Percentiles rank a stretch among this genome's conserved stretches.
Conservation (phyloP, 768 basidiomycete genomes). For the Boletus speciosus region DNA sequence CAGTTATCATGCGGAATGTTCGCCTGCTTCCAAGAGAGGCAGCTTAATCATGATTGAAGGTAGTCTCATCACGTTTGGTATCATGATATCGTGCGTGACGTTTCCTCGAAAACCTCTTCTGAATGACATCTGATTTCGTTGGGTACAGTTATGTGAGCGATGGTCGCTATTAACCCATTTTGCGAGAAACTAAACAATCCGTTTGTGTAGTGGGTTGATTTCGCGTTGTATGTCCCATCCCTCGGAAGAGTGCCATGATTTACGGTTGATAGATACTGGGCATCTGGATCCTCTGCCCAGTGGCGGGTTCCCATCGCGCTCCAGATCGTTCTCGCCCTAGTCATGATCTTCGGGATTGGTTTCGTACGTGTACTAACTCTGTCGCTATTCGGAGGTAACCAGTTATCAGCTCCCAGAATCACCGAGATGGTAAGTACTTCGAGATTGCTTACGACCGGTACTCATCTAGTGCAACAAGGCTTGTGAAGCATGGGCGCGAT, state of each 20-base stretch:
- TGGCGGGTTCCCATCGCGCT: constrained; percentile 64
- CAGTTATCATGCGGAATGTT: constrained; percentile 64
- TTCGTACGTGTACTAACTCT: constrained; percentile 38
- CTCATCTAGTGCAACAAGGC: constrained; percentile 33
- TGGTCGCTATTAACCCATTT: neutral
- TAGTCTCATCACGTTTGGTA: constrained; percentile 58
- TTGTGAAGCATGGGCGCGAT: constrained; percentile 51
- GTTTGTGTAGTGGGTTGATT: constrained; percentile 53
- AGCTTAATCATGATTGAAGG: constrained; percentile 66
- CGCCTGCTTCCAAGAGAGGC: constrained; percentile 55
- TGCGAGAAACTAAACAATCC: constrained; percentile 1
- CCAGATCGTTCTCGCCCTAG: constrained; percentile 53
- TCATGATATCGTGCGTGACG: constrained; percentile 54
- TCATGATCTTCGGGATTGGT: constrained; percentile 45
- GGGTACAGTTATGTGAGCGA: constrained; percentile 21
- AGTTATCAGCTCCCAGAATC: constrained; percentile 51
- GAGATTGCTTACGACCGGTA: neutral
- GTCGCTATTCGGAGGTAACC: neutral
- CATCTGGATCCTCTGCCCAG: constrained; percentile 47
- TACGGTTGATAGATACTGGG: constrained; percentile 44
- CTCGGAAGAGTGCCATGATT: neutral
- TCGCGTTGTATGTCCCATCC: constrained; percentile 45
- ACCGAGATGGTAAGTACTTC: constrained; percentile 45
- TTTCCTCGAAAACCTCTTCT: neutral
- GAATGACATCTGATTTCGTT: neutral